Conservation (phyloP, 2,329 filamentous ascomycete species). For the Colletotrichum caudatum region DNA sequence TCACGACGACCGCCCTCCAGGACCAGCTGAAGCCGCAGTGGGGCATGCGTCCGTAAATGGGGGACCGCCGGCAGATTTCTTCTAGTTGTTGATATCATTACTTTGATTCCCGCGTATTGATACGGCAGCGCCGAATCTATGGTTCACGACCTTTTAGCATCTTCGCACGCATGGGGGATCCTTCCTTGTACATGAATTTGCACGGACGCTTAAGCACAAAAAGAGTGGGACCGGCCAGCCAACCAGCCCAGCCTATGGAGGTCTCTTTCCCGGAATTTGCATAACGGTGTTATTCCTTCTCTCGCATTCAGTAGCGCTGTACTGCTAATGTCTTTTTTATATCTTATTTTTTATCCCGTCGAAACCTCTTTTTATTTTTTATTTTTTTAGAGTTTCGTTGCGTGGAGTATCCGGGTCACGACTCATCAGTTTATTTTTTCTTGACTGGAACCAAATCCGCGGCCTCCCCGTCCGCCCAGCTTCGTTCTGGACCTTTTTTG, state of each 20-base stretch:
- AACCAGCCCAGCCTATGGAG: conserved; percentile 1
- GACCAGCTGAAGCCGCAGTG: conserved; percentile 71
- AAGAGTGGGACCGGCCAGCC: conserved; percentile 1
- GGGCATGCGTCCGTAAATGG: conserved; percentile 62
- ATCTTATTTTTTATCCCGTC: conserved; percentile 2
- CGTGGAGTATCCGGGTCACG: conserved; percentile 42
- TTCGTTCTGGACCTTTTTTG: conserved; percentile 10
- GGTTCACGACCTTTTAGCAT: conserved; percentile 37
- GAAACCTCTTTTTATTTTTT: conserved; percentile 5
- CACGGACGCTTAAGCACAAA: conserved; percentile 15
- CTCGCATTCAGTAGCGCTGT: conserved; percentile 41
- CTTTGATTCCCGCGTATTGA: conserved; percentile 35
- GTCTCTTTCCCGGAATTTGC: conserved; percentile 14
- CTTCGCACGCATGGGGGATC: conserved; percentile 30
- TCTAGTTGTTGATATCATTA: conserved; percentile 41
- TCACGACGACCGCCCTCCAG: conserved; percentile 76
- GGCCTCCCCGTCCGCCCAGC: background rate
- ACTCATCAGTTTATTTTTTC: conserved; percentile 27
- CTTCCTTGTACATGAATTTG: conserved; percentile 38
- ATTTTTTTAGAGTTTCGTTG: conserved; percentile 31
- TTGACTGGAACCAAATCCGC: conserved; percentile 10
- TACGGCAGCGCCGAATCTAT: conserved; percentile 41
- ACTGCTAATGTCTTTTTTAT: conserved; percentile 41
- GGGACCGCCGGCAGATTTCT: conserved; percentile 9
- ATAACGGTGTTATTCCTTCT: conserved; percentile 39